A percentile compares a stretch with the other conserved stretches of the same genome.
phyloP scores from a whole-genome alignment of 805 yeast species.

The Lipomyces lipofer region DNA sequence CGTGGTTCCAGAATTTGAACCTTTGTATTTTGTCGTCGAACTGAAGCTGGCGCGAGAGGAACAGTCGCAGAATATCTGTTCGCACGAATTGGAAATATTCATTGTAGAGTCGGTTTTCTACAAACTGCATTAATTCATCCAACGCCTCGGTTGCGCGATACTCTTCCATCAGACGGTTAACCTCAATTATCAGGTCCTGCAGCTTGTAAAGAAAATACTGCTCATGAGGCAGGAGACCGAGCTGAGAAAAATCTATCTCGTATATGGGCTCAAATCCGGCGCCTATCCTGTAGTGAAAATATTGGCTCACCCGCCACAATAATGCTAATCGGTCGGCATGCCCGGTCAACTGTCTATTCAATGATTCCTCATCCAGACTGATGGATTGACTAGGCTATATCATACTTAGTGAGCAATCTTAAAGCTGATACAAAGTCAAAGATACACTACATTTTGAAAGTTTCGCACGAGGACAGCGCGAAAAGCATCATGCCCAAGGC shows the following conservation, averaged over 20 bases:
- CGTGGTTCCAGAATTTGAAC: background rate
- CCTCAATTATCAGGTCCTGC: conserved; percentile 1
- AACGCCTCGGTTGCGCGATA: background rate
- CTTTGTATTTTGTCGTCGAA: background rate
- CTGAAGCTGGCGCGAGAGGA: background rate
- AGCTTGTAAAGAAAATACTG: conserved; percentile 6
- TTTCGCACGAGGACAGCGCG: background rate
- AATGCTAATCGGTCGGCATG: background rate
- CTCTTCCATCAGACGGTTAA: background rate
- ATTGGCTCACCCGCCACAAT: conserved; percentile 1
- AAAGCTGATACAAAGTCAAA: background rate
- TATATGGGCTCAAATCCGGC: background rate
- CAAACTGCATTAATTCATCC: background rate
- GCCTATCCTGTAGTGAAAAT: conserved; percentile 2
- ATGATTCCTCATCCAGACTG: too few species aligned
- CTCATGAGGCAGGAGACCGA: conserved; percentile 13
- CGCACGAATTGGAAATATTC: conserved; percentile 9
- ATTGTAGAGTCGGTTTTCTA: conserved; percentile 9
- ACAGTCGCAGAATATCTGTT: background rate
- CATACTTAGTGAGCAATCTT: background rate
- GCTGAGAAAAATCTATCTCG: conserved; percentile 9
- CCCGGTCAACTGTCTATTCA: too few species aligned
- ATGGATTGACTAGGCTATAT: too few species aligned
- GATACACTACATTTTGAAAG: background rate
- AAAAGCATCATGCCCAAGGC: background rate